Evolutionary conservation across 1,284 basidiomycete genomes (phyloP).

Genomic region (Volvariella surrecta): DNA sequence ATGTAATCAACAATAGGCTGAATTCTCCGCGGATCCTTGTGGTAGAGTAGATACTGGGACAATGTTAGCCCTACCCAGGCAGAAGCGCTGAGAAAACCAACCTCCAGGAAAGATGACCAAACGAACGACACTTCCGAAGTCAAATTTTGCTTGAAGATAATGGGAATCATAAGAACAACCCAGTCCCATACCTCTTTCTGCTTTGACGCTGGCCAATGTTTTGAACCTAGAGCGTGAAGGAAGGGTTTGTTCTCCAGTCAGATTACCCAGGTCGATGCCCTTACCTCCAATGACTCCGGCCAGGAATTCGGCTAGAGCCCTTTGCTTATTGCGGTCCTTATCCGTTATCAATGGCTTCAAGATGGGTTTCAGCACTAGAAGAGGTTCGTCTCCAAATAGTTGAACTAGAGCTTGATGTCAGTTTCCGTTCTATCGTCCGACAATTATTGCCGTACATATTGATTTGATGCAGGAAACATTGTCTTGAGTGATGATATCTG

Average conservation of each 20-base stretch:
- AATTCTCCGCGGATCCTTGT: constrained; percentile 79
- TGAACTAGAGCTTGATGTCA: constrained; percentile 40
- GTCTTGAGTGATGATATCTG: constrained; percentile 50
- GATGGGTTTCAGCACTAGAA: constrained; percentile 43
- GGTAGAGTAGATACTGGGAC: constrained; percentile 60
- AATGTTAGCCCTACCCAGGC: too few species aligned
- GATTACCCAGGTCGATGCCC: constrained; percentile 10
- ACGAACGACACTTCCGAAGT: constrained; percentile 60
- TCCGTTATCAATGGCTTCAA: constrained; percentile 46
- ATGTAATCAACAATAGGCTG: constrained; percentile 75
- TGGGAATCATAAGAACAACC: constrained; percentile 64
- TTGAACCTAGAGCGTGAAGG: constrained; percentile 70
- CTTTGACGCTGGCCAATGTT: constrained; percentile 78
- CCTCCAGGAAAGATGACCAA: constrained; percentile 67
- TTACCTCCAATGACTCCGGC: constrained; percentile 68
- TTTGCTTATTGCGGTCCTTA: constrained; percentile 75
- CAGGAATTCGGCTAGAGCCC: constrained; percentile 82
- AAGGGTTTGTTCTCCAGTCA: constrained; percentile 3
- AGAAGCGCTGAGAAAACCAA: constrained; percentile 16
- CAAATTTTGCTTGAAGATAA: constrained; percentile 57
- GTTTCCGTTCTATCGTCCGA: background rate
- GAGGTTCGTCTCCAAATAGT: constrained; percentile 57
- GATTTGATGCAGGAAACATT: constrained; percentile 68
- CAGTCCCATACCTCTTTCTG: constrained; percentile 75
- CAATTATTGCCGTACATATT: constrained; percentile 42